These are phyloP conservation scores for Cladophialophora exuberans DNA, from an alignment of 2,329 filamentous ascomycete genomes.

Conservation along the genomic window DNA sequence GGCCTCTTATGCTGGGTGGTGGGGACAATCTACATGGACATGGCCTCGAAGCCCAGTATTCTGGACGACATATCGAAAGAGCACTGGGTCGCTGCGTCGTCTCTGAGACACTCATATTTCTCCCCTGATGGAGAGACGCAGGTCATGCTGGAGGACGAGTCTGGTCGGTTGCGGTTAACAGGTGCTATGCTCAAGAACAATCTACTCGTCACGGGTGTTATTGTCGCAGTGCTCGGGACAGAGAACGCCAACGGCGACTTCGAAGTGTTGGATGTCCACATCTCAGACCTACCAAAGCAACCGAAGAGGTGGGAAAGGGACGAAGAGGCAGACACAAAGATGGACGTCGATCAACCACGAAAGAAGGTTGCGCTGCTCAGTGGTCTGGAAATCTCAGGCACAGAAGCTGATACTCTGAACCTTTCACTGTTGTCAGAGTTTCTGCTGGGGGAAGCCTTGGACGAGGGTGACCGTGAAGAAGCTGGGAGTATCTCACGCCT, in stretches of 20 bases:
- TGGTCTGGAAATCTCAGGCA: constrained; percentile 80
- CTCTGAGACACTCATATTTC: constrained; percentile 75
- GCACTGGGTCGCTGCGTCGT: constrained; percentile 87
- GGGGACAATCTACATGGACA: constrained; percentile 96
- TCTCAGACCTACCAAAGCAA: constrained; percentile 83
- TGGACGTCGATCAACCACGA: constrained; percentile 29
- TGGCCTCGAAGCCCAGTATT: constrained; percentile 94
- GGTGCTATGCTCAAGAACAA: constrained; percentile 70
- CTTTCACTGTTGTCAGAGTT: constrained; percentile 83
- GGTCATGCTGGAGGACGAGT: constrained; percentile 93
- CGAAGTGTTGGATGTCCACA: constrained; percentile 85
- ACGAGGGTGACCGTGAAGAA: constrained; percentile 61
- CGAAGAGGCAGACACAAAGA: constrained; percentile 46
- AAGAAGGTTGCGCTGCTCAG: constrained; percentile 87
- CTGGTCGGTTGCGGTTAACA: constrained; percentile 78
- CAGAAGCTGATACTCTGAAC: constrained; percentile 72
- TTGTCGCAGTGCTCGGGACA: constrained; percentile 91
- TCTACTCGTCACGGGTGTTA: constrained; percentile 86
- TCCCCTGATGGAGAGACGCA: constrained; percentile 65
- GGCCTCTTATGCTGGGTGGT: constrained; percentile 94
- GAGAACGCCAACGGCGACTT: constrained; percentile 92
- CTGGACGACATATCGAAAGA: constrained; percentile 94
- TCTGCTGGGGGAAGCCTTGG: constrained; percentile 78
- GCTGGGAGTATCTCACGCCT: constrained; percentile 76
- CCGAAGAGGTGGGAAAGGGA: constrained; percentile 76